A percentile compares a stretch with the other conserved stretches of the same genome.
These are phyloP conservation scores for Metschnikowia proteae DNA, from an alignment of 805 yeast species.

Conservation along the genomic window DNA sequence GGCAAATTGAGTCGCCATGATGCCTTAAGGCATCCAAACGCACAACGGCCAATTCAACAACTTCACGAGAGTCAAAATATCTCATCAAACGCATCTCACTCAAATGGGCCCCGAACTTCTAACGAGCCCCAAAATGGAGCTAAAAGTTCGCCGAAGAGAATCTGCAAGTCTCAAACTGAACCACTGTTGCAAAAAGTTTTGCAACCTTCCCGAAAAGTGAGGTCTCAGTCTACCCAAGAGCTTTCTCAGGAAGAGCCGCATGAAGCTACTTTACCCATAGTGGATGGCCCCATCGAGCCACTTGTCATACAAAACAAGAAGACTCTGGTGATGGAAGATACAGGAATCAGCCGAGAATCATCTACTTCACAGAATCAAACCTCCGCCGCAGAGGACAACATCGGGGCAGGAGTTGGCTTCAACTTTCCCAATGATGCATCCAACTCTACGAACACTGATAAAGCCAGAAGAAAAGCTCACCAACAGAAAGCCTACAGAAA, in stretches of 20 bases:
- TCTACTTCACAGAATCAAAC: not conserved
- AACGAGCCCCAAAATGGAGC: no score
- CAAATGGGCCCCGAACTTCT: not conserved
- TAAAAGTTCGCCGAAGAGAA: not conserved
- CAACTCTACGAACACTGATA: conserved; percentile 33
- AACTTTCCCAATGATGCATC: conserved; percentile 34
- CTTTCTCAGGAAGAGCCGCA: not conserved
- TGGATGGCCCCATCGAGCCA: not conserved
- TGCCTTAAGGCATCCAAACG: not conserved
- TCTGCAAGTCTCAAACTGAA: not conserved
- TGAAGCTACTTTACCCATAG: not conserved
- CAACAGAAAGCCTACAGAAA: conserved; percentile 12
- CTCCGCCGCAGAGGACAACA: conserved; percentile 22
- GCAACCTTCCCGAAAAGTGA: not conserved
- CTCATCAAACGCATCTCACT: not conserved
- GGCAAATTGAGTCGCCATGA: conserved; percentile 4
- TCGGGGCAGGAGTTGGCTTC: conserved; percentile 34
- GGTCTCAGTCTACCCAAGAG: not conserved
- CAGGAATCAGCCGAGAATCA: not conserved
- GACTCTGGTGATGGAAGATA: not conserved
- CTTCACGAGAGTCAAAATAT: not conserved
- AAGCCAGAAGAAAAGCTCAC: conserved; percentile 6
- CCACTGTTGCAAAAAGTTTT: not conserved
- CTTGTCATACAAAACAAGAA: not conserved
- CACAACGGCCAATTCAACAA: not conserved